These are phyloP conservation scores for Coemansia sp. DNA, from an alignment of 192 early-diverging fungal genomes.

Conservation along the genomic window DNA sequence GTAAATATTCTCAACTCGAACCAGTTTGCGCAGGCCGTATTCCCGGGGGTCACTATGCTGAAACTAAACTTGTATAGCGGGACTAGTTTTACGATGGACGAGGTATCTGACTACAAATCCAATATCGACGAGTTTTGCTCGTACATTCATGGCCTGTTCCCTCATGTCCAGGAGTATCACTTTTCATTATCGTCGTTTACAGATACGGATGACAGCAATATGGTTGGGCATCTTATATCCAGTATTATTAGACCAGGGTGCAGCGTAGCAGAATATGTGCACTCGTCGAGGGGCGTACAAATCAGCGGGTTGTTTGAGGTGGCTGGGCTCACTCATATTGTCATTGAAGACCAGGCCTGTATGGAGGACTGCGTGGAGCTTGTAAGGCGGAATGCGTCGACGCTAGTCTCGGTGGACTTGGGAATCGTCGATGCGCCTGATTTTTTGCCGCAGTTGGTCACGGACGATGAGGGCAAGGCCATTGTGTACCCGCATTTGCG, in stretches of 20 bases:
- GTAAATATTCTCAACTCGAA: constrained; percentile 23
- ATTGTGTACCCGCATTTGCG: constrained; percentile 34
- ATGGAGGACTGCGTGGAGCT: constrained; percentile 46
- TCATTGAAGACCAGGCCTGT: constrained; percentile 31
- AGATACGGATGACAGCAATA: constrained; percentile 49
- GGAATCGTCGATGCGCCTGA: constrained; percentile 32
- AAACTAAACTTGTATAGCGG: constrained; percentile 51
- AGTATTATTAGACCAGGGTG: constrained; percentile 13
- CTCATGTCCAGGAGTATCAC: constrained; percentile 27
- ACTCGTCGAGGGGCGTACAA: constrained; percentile 42
- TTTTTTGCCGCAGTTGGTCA: constrained; percentile 28
- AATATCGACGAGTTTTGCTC: constrained; percentile 26
- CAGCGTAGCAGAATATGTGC: constrained; percentile 32
- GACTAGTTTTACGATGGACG: constrained; percentile 30
- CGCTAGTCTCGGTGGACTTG: constrained; percentile 45
- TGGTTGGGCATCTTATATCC: constrained; percentile 40
- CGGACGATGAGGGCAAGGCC: constrained; percentile 23
- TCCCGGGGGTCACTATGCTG: constrained; percentile 27
- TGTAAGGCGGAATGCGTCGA: constrained; percentile 34
- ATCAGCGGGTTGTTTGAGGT: constrained; percentile 38
- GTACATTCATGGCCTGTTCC: constrained; percentile 31
- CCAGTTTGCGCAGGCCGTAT: constrained; percentile 25
- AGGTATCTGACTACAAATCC: constrained; percentile 24
- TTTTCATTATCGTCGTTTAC: constrained; percentile 45
- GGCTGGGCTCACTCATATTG: constrained; percentile 37